Evolutionary conservation across 1,139 yeast species (phyloP), one percentile per base, ranked within the genome.

Genomic region (Hyphopichia khmerensis): DNA sequence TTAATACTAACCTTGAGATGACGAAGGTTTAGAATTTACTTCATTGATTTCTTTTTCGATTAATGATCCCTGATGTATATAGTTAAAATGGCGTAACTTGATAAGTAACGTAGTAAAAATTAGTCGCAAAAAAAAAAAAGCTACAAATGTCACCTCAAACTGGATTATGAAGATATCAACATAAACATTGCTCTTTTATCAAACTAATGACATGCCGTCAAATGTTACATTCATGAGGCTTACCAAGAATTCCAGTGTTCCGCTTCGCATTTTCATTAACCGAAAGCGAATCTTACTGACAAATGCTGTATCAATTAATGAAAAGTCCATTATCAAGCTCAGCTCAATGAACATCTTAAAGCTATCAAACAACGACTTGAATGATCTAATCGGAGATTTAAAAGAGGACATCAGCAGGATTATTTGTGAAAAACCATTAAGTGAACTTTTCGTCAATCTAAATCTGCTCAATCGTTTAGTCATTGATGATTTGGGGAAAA

Each of bases 301-400:
- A 2, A 40, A 48, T 4, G 43, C 48, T 4, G 42, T 51, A 6
- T 43, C 56, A 1, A 49, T 50, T 19, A 45, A 51, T 43, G 44
- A 50, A 35, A 52, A 47, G 38, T 54, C 57, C 2, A 47, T 51
- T 15, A 41, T 53, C 5, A 44, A 46, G n/a, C 40, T 53, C 31
- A 47, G 45, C 17, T 47, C 45, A 36, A 48, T 50, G 36, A 51
- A 51, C 38, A 41, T 45, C 29, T 38, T 53, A 27, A 51, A 50
- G 35, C 40, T 53, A 15, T 53, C 57, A 11, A 45, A 45, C 11
- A 45, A 39, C 26, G 56, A 53, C 36, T 38, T 50, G 35, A 43
- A 39, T 14, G 40, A 46, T 3, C 42, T 53, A 17, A 42, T 49
- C n/a, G 40, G 41, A 8, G 44, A 47, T 13, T 40, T 53, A 24